Evolutionary conservation across 768 basidiomycete species (phyloP).

Genomic region (Auriscalpium orientale): DNA sequence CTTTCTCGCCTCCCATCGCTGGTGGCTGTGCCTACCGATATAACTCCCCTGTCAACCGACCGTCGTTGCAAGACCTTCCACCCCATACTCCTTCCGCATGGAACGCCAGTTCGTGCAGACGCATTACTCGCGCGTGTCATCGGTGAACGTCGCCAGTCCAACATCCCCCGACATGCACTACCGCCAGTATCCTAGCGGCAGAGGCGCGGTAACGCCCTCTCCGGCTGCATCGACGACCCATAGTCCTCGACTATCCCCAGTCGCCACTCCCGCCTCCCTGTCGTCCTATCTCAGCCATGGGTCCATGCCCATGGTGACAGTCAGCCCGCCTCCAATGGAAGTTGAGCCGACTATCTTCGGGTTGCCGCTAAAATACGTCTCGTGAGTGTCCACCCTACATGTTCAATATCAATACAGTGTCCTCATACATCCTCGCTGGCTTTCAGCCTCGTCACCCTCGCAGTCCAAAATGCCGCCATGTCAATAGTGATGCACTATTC

Average conservation of each 20-base stretch:
- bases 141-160: slow-evolving; percentile 13
- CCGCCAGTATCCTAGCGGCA: slow-evolving; percentile 47
- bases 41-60: background rate
- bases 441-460: slow-evolving; percentile 69
- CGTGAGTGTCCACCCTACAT: slow-evolving; percentile 40
- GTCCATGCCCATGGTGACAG: slow-evolving; percentile 8
- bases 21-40: too few species aligned
- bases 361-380: slow-evolving; percentile 72
- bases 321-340: slow-evolving; percentile 12
- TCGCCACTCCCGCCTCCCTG: slow-evolving; percentile 1
- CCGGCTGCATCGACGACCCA: slow-evolving; percentile 28
- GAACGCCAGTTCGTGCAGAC: slow-evolving; percentile 7
- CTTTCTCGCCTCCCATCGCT: too few species aligned
- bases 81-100: background rate
- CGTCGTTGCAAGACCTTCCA: background rate
- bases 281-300: slow-evolving; percentile 7
- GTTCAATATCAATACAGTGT: background rate
- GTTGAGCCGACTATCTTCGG: slow-evolving; percentile 52
- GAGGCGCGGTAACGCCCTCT: slow-evolving; percentile 36
- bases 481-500: slow-evolving; percentile 99
- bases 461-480: slow-evolving; percentile 90
- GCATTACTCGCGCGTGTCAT: slow-evolving; percentile 10
- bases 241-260: slow-evolving; percentile 29
- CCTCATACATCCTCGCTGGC: slow-evolving; percentile 1
- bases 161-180: slow-evolving; percentile 52